Evolutionary conservation across 106 monocot species (phyloP).

Genomic region (Allium fistulosum): DNA sequence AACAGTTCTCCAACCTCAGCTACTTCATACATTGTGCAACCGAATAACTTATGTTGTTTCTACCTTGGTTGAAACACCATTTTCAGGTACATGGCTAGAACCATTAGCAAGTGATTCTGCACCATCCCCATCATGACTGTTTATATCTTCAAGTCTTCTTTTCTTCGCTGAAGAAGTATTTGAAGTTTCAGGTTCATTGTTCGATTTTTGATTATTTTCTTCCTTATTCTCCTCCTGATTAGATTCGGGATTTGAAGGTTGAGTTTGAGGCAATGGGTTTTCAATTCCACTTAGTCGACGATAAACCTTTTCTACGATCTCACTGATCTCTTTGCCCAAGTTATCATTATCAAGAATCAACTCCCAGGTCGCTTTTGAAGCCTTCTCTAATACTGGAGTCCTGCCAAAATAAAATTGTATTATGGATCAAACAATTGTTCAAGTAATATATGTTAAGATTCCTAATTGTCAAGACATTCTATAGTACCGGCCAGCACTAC

Average conservation of each 20-base stretch:
- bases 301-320: slow-evolving; percentile 72
- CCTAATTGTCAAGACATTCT: too few relatives aligned
- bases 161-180: slow-evolving; percentile 23
- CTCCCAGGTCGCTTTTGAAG: slow-evolving; percentile 93
- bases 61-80: neutral
- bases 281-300: slow-evolving; percentile 52
- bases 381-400: slow-evolving; percentile 87
- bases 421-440: too few relatives aligned
- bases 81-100: slow-evolving; percentile 10
- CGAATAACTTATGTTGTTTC: too few relatives aligned
- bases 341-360: slow-evolving; percentile 63
- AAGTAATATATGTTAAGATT: too few relatives aligned
- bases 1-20: too few relatives aligned
- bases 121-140: neutral
- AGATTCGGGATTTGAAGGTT: slow-evolving; percentile 10
- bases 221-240: slow-evolving; percentile 20
- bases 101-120: slow-evolving; percentile 16
- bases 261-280: slow-evolving; percentile 12
- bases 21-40: too few relatives aligned
- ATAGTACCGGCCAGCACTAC: too few relatives aligned
- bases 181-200: slow-evolving; percentile 14
- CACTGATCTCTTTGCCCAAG: slow-evolving; percentile 83
- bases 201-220: neutral
- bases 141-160: slow-evolving; percentile 33
- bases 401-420: slow-evolving; percentile 30